These are phyloP conservation scores for Pittosporum tobira DNA, from an alignment of 129 eudicot genomes.

Conservation along the genomic window DNA sequence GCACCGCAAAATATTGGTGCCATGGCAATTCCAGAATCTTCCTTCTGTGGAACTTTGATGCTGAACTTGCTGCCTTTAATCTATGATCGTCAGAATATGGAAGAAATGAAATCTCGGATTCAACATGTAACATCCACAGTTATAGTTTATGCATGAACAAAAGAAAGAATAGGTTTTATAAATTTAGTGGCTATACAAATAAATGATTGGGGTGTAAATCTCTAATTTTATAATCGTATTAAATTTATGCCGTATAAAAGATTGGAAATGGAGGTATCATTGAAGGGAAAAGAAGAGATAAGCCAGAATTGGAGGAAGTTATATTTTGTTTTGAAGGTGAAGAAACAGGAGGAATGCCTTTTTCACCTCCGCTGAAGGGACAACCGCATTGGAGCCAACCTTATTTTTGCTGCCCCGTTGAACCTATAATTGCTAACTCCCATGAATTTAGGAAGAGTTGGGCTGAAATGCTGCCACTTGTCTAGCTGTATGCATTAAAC, in stretches of 20 bases:
- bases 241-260: no score
- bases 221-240: no score
- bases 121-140: not conserved
- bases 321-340: not conserved
- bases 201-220: no score
- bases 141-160: not conserved
- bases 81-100: no score
- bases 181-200: no score
- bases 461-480: not conserved
- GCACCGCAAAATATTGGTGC: not conserved
- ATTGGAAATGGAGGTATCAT: no score
- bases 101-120: no score
- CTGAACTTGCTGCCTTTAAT: no score
- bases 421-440: not conserved
- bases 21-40: not conserved
- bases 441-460: not conserved
- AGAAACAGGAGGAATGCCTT: not conserved
- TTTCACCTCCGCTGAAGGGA: not conserved
- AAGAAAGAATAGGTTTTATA: no score
- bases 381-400: not conserved
- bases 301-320: not conserved
- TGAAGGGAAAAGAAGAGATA: not conserved
- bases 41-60: no score
- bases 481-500: not conserved
- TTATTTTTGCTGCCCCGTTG: not conserved